Evolutionary conservation across 352 stramenopile species (phyloP), one percentile per base, ranked within the genome.

Genomic region (Pythium sp.): DNA sequence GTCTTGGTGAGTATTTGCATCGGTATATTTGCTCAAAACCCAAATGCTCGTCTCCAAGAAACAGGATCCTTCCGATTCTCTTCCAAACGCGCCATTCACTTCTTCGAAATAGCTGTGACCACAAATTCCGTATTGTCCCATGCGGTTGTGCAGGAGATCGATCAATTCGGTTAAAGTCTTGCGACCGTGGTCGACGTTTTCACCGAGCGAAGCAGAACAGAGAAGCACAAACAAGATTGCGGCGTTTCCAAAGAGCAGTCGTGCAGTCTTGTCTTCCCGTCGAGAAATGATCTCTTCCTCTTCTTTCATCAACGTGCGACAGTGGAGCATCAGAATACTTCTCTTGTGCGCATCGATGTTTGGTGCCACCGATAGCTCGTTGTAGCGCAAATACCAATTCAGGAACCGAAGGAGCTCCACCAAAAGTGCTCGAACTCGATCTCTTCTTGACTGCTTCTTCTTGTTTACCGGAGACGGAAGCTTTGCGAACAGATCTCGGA

Each of bases 221-320:
- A 90, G 51, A 2, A 78, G 63, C 6, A 89, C 18, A 49, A 90
- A 90, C 41, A 89, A 63, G 5, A 90, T 79, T 1, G 80, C 73
- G 32, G 80, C 75, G 53, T 81, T 80, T 0, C 79, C 77, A 64
- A 89, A 81, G 3, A 91, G 71, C 34, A 79, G 76, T 22, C 69
- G 74, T 8, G 82, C 65, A 0, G 64, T 79, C 58, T 81, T 88
- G 28, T 76, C 72, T 56, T 86, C 80, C 24, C 70, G 79, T n/a
- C 70, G 76, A 14, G 71, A 65, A 3, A 82, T 55, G n/a, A 59
- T 75, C 6, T 82, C 75, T 63, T 91, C 82, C 71, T 91, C 84
- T 54, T 93, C 81, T 61, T 93, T 93, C 67, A 93, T 82, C 58
- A 93, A 62, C 20, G 58, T 69, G 18, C 77, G 81, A 58, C 81